Base-by-base conservation (phyloP, 805 yeast species). In the Candida endomychidarum region DNA sequence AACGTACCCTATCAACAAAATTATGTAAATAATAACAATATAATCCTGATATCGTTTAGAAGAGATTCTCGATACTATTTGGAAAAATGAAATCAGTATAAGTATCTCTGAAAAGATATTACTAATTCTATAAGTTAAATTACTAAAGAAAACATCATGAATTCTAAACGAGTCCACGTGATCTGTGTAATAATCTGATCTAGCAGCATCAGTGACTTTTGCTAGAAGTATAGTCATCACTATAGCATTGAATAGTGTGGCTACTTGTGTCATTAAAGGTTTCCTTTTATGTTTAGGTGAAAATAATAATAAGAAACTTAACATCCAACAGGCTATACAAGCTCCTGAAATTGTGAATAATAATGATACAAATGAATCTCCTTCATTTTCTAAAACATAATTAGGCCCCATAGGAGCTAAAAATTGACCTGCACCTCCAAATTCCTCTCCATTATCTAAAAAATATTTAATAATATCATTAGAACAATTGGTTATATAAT, bases 251-350 rank as follows among this genome's bases (percentile, higher is more conserved):
- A 78, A 64, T 15, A 80, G 48, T n/a, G 83, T 77, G 4, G 85
- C 78, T 8, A 80, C 21, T 27, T 75, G 75, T 25, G 86, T 72
- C 31, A 80, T 57, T 28, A 66, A 54, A 3, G 90, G 88, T 40
- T 83, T 75, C 18, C 75, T 63, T 48, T 77, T 77, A 27, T 63
- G 64, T 15, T 53, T 52, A 3, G 74, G 77, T 15, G 78, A 72
- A 22, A 86, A 55, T 15, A 75, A 53, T 30, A 83, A 64, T 23
- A 84, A 59, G 12, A 83, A 45, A 37, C 82, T 61, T 18, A 86
- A 64, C 78, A 85, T 78, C 95, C 95, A 86, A 19, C 81, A 67
- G 11, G 82, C 72, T 5, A 78, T 77, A 44, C 79, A 77, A 14
- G 77, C 65, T 0, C 81, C 77, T 40, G 78, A 69, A 3, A 74